Evolutionary conservation across 106 monocot species (phyloP).

Genomic region (Acorus calamus): DNA sequence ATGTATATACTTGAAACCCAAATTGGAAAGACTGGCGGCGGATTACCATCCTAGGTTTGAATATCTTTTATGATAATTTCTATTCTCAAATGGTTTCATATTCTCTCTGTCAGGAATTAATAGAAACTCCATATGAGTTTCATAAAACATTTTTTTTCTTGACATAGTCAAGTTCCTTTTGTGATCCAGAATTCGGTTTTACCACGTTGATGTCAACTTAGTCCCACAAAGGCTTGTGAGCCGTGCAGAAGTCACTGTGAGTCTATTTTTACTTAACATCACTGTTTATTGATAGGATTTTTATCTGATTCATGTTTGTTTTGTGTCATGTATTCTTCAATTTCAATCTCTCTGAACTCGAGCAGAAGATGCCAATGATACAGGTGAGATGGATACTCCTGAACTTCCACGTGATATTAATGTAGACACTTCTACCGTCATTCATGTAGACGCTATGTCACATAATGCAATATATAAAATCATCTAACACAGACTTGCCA

Average conservation of each 20-base stretch:
- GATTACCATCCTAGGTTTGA: slow-evolving; percentile 82
- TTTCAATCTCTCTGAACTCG: slow-evolving; percentile 5
- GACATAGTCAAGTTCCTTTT: not conserved
- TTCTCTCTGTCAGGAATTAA: not conserved
- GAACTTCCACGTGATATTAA: not conserved
- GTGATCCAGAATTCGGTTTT: slow-evolving; percentile 69
- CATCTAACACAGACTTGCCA: no score
- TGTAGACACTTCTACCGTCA: not conserved
- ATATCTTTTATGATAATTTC: not conserved
- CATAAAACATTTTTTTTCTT: not conserved
- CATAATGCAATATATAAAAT: no score
- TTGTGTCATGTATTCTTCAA: slow-evolving; percentile 5
- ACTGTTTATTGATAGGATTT: not conserved
- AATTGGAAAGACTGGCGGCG: slow-evolving; percentile 86
- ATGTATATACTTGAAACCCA: slow-evolving; percentile 98
- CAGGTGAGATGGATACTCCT: slow-evolving; percentile 51
- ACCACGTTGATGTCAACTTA: slow-evolving; percentile 71
- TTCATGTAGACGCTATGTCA: not conserved
- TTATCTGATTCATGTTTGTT: slow-evolving; percentile 3
- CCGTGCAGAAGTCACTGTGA: slow-evolving; percentile 84
- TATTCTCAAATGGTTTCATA: not conserved
- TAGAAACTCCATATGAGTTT: not conserved
- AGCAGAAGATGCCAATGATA: slow-evolving; percentile 69
- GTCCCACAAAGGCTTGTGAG: slow-evolving; percentile 81
- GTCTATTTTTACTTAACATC: slow-evolving; percentile 3